Evolutionary conservation across 208 protist species (phyloP).

Genomic region (Polymyxa betae): DNA sequence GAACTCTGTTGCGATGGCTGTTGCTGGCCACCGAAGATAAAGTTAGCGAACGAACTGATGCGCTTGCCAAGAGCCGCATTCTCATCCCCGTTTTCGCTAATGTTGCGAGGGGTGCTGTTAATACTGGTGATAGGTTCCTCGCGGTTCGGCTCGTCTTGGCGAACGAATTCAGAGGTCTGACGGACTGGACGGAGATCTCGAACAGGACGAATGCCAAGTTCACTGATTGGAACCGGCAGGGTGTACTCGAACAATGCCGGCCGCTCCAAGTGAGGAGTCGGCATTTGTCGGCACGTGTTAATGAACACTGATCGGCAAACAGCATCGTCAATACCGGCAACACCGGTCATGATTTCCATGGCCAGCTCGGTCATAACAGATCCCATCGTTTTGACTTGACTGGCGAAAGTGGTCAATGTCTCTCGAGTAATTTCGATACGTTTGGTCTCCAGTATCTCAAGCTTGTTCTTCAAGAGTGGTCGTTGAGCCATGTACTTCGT

Average conservation of each 20-base stretch:
- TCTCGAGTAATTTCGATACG: background rate
- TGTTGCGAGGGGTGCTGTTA: no score
- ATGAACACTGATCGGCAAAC: background rate
- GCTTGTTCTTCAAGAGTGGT: background rate
- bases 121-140: no score
- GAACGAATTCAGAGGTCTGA: no score
- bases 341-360: background rate
- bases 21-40: no score
- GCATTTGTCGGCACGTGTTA: background rate
- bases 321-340: background rate
- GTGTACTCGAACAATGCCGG: constrained; percentile 13
- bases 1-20: no score
- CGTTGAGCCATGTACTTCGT: constrained; percentile 7
- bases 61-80: no score
- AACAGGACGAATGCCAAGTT: background rate
- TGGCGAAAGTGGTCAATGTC: background rate
- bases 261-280: background rate
- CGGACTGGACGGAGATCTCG: background rate
- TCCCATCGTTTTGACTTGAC: background rate
- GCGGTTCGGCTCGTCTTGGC: no score
- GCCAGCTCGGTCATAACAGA: background rate
- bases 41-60: no score
- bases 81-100: no score
- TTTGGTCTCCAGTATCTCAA: background rate
- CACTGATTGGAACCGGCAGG: background rate